Evolutionary conservation across 169 alveolate species (phyloP).

Genomic region (Cryptosporidium muris): DNA sequence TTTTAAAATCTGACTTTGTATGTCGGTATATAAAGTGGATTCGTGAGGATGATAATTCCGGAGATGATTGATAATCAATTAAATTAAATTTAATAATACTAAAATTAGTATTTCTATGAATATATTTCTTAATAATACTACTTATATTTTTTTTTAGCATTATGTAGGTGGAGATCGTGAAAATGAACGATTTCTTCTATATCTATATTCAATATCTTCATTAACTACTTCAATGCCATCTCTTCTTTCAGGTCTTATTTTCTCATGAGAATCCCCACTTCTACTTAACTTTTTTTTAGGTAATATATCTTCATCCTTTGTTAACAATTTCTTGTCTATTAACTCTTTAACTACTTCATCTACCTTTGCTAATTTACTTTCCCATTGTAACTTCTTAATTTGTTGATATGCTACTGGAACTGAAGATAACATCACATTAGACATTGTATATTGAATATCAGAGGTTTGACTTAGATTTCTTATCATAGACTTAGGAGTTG

Average conservation of each 20-base stretch:
- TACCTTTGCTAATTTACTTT: slow-evolving; percentile 27
- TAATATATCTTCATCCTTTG: neutral
- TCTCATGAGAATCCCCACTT: too few species aligned
- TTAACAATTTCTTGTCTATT: slow-evolving; percentile 32
- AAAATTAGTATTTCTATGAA: neutral
- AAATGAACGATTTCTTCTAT: slow-evolving; percentile 17
- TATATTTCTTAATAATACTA: neutral
- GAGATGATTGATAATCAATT: neutral
- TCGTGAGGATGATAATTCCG: slow-evolving; percentile 24
- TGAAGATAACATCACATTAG: slow-evolving; percentile 11
- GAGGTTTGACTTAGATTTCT: neutral
- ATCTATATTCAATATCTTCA: neutral
- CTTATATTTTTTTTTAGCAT: neutral
- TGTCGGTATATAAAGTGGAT: slow-evolving; percentile 41
- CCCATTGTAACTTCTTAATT: slow-evolving; percentile 62
- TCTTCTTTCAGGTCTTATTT: neutral
- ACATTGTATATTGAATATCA: neutral
- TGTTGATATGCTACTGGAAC: slow-evolving; percentile 67
- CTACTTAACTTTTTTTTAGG: too few species aligned
- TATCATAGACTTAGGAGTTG: too few species aligned
- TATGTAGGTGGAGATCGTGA: slow-evolving; percentile 39
- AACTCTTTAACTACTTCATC: slow-evolving; percentile 3
- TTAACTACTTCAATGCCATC: neutral
- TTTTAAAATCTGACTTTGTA: slow-evolving; percentile 42
- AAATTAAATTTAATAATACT: neutral